Evolutionary conservation across 208 protist genomes (phyloP).

Genomic region (Vickermania ingenoplastis): DNA sequence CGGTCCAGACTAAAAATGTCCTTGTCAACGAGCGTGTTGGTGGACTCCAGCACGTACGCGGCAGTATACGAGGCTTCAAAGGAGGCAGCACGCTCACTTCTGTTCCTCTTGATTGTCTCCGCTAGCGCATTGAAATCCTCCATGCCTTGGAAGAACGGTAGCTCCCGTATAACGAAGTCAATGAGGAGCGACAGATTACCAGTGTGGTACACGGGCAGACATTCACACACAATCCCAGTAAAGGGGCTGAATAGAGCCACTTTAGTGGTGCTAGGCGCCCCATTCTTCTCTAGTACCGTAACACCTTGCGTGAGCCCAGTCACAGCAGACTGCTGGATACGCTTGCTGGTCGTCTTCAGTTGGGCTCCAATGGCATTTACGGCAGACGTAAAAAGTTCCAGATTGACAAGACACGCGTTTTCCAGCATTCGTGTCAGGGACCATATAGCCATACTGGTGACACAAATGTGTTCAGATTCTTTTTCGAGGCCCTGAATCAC

Average conservation of each 20-base stretch:
- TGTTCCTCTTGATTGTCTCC: slow-evolving; percentile 29
- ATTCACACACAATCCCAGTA: slow-evolving; percentile 27
- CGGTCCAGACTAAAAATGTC: slow-evolving; percentile 81
- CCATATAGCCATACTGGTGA: slow-evolving; percentile 80
- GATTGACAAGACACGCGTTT: slow-evolving; percentile 13
- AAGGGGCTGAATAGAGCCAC: slow-evolving; percentile 17
- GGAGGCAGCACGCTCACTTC: slow-evolving; percentile 17
- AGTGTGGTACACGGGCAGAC: slow-evolving; percentile 66
- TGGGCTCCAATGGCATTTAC: slow-evolving; percentile 29
- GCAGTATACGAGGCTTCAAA: slow-evolving; percentile 67
- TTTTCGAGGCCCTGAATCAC: slow-evolving; percentile 35
- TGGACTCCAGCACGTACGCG: slow-evolving; percentile 35
- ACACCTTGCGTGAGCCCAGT: slow-evolving; percentile 48
- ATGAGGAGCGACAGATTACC: slow-evolving; percentile 62
- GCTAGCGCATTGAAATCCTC: slow-evolving; percentile 15
- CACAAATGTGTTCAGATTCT: slow-evolving; percentile 57
- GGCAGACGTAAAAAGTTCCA: slow-evolving; percentile 17
- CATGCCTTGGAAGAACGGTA: slow-evolving; percentile 13
- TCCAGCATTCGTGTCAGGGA: slow-evolving; percentile 64
- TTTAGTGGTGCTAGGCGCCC: slow-evolving; percentile 9
- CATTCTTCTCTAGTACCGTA: slow-evolving; percentile 25
- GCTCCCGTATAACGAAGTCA: slow-evolving; percentile 26
- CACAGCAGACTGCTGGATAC: slow-evolving; percentile 60
- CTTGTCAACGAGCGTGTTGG: slow-evolving; percentile 65
- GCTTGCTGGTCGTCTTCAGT: slow-evolving; percentile 67